Evolutionary conservation across 2,329 filamentous ascomycete genomes (phyloP), one percentile per base, ranked within the genome.

Genomic region (Xylaria hypoxylon): DNA sequence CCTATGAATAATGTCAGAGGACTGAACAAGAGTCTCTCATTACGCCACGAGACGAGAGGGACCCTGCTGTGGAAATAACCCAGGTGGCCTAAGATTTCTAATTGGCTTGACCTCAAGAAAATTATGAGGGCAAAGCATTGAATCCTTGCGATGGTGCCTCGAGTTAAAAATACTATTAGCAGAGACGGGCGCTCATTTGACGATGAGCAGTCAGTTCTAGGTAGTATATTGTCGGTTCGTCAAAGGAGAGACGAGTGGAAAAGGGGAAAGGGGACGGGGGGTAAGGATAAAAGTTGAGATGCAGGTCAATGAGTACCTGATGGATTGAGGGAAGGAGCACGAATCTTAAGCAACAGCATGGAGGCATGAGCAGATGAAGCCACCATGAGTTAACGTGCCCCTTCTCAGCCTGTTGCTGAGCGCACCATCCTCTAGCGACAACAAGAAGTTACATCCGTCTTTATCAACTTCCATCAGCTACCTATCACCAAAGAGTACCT

Each of bases 11-110:
- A 38, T 38, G 11, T 11, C 35, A 38, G 2, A 38, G 13, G 5
- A 38, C 10, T 3, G 35, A n/a, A n/a, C n/a, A 38, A 38, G 35
- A 38, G 35, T 13, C 35, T 38, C 35, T 4, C 35, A 5, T 11
- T 38, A 15, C 13, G 11, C 35, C n/a, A n/a, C n/a, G n/a, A n/a
- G 11, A 33, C 31, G 31, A 33, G 31, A 6, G 31, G 31, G 31
- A 33, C 7, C 31, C 3, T 2, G 13, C 35, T 15, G 3, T 13
- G 15, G 35, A 38, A 38, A 38, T 15, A 38, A 15, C 35, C 13
- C 35, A 33, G 31, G 7, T 33, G 7, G 31, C 35, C n/a, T 10
- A 45, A 75, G 73, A 86, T 84, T 82, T 13, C 38, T n/a, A 4
- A n/a, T 40, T n/a, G 3, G 15, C 5, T 35, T 10, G 33, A 2